Evolutionary conservation across 1,284 basidiomycete species (phyloP).

Genomic region (Cryptococcus depauperatus): DNA sequence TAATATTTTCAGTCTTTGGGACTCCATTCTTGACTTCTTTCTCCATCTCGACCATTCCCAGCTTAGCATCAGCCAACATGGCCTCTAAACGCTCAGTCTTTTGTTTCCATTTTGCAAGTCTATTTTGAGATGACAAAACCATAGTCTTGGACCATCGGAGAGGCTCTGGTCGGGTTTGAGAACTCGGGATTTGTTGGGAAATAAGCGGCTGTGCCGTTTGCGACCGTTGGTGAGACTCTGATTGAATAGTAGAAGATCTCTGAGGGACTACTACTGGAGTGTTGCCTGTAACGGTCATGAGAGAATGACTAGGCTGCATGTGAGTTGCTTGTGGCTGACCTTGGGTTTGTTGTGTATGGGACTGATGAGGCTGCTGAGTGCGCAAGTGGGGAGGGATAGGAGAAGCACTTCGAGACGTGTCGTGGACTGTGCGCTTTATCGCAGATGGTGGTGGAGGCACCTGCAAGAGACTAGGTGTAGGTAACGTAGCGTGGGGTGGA

Average conservation of each 20-base stretch:
- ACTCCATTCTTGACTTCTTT: slow-evolving; percentile 9
- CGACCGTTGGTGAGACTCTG: slow-evolving; percentile 2
- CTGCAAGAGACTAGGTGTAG: slow-evolving; percentile 13
- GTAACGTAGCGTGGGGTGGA: slow-evolving; percentile 8
- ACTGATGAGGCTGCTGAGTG: too few relatives aligned
- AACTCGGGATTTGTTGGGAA: background rate
- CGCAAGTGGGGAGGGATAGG: slow-evolving; percentile 13
- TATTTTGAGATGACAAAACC: slow-evolving; percentile 4
- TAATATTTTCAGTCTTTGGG: background rate
- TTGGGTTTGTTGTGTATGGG: background rate
- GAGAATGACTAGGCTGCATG: slow-evolving; percentile 11
- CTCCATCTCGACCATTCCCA: slow-evolving; percentile 5
- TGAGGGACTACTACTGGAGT: slow-evolving; percentile 7
- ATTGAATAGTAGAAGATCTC: slow-evolving; percentile 9
- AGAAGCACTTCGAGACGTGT: slow-evolving; percentile 10
- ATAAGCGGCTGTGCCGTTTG: background rate
- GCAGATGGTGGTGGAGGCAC: slow-evolving; percentile 10
- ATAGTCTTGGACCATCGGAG: background rate
- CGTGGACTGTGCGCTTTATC: slow-evolving; percentile 8
- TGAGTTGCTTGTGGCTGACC: slow-evolving; percentile 6
- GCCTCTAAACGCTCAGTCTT: slow-evolving; percentile 6
- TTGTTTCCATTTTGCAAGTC: slow-evolving; percentile 4
- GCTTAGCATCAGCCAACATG: slow-evolving; percentile 8
- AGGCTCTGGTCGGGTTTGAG: background rate
- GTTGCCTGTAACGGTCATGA: slow-evolving; percentile 7